Percentiles rank a stretch among this genome's conserved stretches.
Evolutionary conservation across 2,329 filamentous ascomycete genomes (phyloP).

Genomic region (Paecilomyces fulvus): DNA sequence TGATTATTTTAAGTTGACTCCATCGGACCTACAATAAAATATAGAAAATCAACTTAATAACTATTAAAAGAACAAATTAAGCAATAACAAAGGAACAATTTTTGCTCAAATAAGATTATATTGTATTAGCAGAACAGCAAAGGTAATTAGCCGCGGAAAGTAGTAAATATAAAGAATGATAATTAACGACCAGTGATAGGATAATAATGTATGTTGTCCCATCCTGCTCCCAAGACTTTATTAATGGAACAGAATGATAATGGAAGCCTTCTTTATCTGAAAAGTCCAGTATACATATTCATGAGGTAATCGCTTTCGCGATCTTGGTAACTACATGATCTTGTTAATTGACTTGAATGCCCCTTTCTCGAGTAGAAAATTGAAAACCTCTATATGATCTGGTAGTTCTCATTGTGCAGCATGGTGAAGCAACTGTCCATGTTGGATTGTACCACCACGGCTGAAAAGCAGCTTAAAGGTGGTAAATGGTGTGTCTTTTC

Average conservation of each 20-base stretch:
- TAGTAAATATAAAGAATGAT: too few relatives aligned
- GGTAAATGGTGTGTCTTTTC: background rate
- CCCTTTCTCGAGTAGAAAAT: background rate
- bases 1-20: too few relatives aligned
- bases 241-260: background rate
- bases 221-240: too few relatives aligned
- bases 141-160: too few relatives aligned
- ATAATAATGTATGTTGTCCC: too few relatives aligned
- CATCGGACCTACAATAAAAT: too few relatives aligned
- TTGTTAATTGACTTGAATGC: background rate
- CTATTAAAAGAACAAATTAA: too few relatives aligned
- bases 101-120: too few relatives aligned
- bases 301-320: background rate
- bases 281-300: background rate
- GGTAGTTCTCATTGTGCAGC: background rate
- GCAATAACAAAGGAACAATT: too few relatives aligned
- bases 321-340: background rate
- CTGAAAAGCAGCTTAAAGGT: background rate
- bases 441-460: background rate
- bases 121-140: too few relatives aligned
- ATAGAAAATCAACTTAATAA: too few relatives aligned
- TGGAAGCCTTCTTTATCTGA: background rate
- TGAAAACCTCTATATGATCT: background rate
- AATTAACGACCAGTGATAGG: too few relatives aligned
- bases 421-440: background rate